phyloP scores from a whole-genome alignment of 2,329 filamentous ascomycete species.

The Onygenales sp. region DNA sequence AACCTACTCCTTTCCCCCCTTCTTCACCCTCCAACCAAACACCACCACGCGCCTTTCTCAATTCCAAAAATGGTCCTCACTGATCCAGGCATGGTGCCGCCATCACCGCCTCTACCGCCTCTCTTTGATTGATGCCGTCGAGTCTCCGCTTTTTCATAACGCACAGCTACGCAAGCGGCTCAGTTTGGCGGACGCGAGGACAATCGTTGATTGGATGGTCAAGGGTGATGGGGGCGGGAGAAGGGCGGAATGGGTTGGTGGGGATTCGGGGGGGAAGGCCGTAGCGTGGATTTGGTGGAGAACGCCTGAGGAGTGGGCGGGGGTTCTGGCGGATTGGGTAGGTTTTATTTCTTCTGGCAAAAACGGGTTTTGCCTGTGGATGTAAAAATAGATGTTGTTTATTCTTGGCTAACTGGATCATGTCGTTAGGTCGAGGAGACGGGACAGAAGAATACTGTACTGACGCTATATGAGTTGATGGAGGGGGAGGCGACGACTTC shows the following conservation, averaged over 20 bases:
- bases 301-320: conserved; percentile 84
- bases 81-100: conserved; percentile 76
- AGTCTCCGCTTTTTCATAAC: conserved; percentile 51
- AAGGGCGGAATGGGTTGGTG: conserved; percentile 50
- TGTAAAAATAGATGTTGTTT: neutral
- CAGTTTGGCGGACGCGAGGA: conserved; percentile 42
- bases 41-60: conserved; percentile 34
- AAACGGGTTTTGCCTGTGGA: neutral
- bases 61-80: conserved; percentile 74
- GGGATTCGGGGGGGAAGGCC: conserved; percentile 37
- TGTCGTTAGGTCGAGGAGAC: conserved; percentile 59
- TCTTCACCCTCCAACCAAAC: conserved; percentile 40
- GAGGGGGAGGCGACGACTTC: conserved; percentile 73
- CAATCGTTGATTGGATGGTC: conserved; percentile 49
- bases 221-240: conserved; percentile 39
- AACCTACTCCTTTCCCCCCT: conserved; percentile 44
- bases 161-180: conserved; percentile 34
- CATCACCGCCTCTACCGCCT: conserved; percentile 70
- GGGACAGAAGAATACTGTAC: conserved; percentile 75
- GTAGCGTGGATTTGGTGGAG: conserved; percentile 74
- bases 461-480: conserved; percentile 86
- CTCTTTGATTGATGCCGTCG: conserved; percentile 52
- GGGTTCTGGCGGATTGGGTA: conserved; percentile 62
- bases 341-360: conserved; percentile 2
- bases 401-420: neutral